Base-by-base conservation (phyloP, 495 filamentous ascomycete species). In the Xylona heveae region DNA sequence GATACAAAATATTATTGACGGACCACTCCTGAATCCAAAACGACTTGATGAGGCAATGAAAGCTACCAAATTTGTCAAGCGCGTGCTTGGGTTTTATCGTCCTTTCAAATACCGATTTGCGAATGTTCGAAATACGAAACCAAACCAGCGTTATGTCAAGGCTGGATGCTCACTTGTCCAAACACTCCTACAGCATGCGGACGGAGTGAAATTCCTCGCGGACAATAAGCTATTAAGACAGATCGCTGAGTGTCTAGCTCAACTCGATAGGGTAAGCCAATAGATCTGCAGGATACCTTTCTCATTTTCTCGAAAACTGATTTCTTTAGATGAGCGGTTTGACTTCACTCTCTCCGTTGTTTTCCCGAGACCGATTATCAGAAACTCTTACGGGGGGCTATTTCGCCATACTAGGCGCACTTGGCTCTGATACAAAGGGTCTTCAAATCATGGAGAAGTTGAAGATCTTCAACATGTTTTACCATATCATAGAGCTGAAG, bases 401-500 rank as follows among this genome's bases (percentile, higher is more conserved):
- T 44, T 95, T 97, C 53, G 68, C 80, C 12, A 78, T 97, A 56
- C 57, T 97, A 5, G 88, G 88, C 8, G 71, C 73, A 9, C 48
- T 97, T 37, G 93, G 76, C 46, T 71, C 70, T 26, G 80, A 92
- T 48, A 51, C 61, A 0, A 77, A 70, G 36, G 88, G 88, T 1
- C 61, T 94, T 18, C 64, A 70, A 40, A 92, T 95, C 67, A 72
- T 97, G 50, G 84, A 92, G 45, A 62, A 81, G 39, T 95, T 85
- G 83, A 79, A 79, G 38, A 85, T 95, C 62, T 74, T 92, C 47
- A 95, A 94, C 50, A 95, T 95, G 80, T 84, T 93, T 58, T 97
- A 97, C 48, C 85, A 94, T 46, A 88, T 97, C 43, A 68, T 91
- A 34, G 90, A 95, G 43, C 62, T 93, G 13, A 73, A 74, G 41